phyloP scores from a whole-genome alignment of 148 eudicot species.

The Spergularia bocconei region DNA sequence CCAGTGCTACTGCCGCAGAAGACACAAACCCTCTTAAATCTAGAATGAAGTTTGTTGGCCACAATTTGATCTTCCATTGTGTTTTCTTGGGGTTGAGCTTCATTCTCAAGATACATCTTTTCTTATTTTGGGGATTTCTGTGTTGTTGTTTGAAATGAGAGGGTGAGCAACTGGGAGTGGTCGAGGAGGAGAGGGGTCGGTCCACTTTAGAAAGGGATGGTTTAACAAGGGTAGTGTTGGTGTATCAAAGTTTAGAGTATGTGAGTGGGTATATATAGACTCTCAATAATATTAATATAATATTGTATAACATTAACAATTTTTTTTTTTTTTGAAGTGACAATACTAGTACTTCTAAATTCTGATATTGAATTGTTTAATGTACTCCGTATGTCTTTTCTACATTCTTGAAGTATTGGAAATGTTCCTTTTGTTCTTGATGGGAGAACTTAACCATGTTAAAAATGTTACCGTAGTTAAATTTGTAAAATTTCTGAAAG shows the following conservation, averaged over 20 bases:
- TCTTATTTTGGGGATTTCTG: neutral
- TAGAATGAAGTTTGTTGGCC: conserved; percentile 16
- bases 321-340: too few relatives aligned
- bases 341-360: too few relatives aligned
- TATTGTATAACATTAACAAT: too few relatives aligned
- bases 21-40: conserved; percentile 56
- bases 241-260: conserved; percentile 2
- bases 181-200: conserved; percentile 19
- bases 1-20: conserved; percentile 63
- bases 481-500: too few relatives aligned
- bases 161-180: conserved; percentile 24
- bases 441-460: too few relatives aligned
- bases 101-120: conserved; percentile 26
- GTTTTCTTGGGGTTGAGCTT: conserved; percentile 21
- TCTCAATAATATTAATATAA: too few relatives aligned
- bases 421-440: too few relatives aligned
- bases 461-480: too few relatives aligned
- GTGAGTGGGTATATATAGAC: neutral
- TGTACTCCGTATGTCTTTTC: too few relatives aligned
- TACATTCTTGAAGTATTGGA: too few relatives aligned
- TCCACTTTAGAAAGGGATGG: conserved; percentile 24
- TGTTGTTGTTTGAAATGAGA: neutral
- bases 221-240: neutral
- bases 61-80: conserved; percentile 12
- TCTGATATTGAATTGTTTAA: too few relatives aligned